Percentiles rank a stretch among this genome's conserved stretches.
phyloP scores from a whole-genome alignment of 2,329 filamentous ascomycete genomes.

The Epichloe gansuensis region DNA sequence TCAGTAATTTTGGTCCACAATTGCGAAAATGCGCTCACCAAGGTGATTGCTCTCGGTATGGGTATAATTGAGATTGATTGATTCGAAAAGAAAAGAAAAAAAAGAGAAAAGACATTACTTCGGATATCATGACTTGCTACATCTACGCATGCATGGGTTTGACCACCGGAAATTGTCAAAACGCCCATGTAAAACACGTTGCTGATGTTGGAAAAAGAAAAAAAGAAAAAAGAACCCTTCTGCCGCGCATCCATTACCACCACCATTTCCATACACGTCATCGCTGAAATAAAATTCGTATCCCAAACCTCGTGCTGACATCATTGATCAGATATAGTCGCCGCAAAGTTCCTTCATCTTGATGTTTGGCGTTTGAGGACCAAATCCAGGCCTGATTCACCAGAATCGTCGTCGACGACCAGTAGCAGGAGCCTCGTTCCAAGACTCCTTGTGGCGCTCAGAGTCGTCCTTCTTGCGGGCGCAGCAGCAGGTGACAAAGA shows the following conservation, averaged over 20 bases:
- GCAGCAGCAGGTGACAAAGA: conserved; percentile 51
- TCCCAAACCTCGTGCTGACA: too few relatives aligned
- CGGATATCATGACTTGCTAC: background rate
- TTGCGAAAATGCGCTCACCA: too few relatives aligned
- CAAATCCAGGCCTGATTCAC: conserved; percentile 2
- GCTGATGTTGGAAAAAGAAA: accelerated
- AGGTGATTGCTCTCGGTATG: too few relatives aligned
- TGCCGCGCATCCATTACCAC: too few relatives aligned
- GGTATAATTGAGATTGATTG: background rate
- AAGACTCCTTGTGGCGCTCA: conserved; percentile 14
- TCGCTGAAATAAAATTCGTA: too few relatives aligned
- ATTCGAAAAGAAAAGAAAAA: background rate
- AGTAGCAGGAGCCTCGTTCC: conserved; percentile 8
- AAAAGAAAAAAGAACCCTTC: too few relatives aligned
- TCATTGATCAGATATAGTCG: background rate
- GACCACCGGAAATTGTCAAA: background rate
- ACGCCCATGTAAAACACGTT: too few relatives aligned
- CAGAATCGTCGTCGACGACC: conserved; percentile 10
- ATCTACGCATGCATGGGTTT: background rate
- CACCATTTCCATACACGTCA: background rate
- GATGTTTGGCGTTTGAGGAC: background rate
- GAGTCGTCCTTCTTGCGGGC: conserved; percentile 26
- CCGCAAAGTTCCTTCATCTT: background rate
- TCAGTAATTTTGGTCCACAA: too few relatives aligned
- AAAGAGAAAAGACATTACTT: background rate